Percentiles rank a stretch among this genome's conserved stretches.
Evolutionary conservation across 1,284 basidiomycete species (phyloP).

Genomic region (Malassezia sp.): DNA sequence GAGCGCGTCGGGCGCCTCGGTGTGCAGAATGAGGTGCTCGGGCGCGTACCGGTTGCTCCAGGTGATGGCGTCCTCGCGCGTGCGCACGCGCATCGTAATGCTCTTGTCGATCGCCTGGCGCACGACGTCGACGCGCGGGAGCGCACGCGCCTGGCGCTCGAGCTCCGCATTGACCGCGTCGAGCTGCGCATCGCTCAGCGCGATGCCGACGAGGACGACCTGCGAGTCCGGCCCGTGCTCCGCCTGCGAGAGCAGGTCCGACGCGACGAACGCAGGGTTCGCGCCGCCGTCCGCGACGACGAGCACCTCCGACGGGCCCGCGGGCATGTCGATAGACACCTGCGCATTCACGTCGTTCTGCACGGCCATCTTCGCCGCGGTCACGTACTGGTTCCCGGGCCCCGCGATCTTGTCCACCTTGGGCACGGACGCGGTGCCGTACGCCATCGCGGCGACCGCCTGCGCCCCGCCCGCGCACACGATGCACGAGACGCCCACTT

Average conservation of each 20-base stretch:
- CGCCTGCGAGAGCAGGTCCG: constrained; percentile 90
- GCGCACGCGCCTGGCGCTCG: constrained; percentile 71
- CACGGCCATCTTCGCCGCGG: constrained; percentile 96
- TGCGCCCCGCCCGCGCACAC: constrained; percentile 71
- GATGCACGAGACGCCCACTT: constrained; percentile 47
- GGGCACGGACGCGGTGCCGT: constrained; percentile 86
- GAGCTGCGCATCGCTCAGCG: constrained; percentile 58
- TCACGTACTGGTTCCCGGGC: constrained; percentile 98
- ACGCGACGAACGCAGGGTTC: constrained; percentile 82
- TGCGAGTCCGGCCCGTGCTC: constrained; percentile 95
- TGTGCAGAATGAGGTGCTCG: constrained; percentile 53
- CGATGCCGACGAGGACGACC: constrained; percentile 78
- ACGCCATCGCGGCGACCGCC: constrained; percentile 91
- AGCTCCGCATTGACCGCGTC: constrained; percentile 70
- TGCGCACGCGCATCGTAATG: constrained; percentile 66
- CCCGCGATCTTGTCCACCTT: constrained; percentile 98
- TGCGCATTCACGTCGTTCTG: constrained; percentile 96
- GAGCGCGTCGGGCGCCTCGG: constrained; percentile 22
- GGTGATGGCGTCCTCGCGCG: constrained; percentile 62
- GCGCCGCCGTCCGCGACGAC: constrained; percentile 72
- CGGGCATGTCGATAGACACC: constrained; percentile 97
- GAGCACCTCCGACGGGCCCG: constrained; percentile 63
- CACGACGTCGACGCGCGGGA: constrained; percentile 80
- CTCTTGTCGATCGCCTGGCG: constrained; percentile 82
- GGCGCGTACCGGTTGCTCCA: constrained; percentile 93